Evolutionary conservation across 805 yeast species (phyloP), one percentile per base, ranked within the genome.

Genomic region (Barnettozyma californica): DNA sequence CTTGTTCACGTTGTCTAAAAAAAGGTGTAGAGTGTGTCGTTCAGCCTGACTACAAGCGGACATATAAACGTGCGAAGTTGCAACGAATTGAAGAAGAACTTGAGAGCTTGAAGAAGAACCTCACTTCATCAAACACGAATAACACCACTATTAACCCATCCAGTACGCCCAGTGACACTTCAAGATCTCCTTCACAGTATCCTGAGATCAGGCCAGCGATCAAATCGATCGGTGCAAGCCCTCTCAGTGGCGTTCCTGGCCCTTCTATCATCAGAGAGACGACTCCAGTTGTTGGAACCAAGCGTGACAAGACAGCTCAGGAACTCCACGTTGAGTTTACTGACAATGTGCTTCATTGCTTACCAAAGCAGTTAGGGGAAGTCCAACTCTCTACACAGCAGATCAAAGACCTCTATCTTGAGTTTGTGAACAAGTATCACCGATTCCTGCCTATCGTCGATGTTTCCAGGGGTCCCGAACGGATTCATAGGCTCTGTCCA

Each of bases 371-470:
- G 4, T 65, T 88, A 34, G 96, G 90, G 29, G 81, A 81, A 9
- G 75, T 91, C 4, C 69, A 80, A 3, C 68, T 92, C 45, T 65
- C 79, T 0, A 69, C 87, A 0, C 76, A 74, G 5, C 80, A 80
- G 43, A 89, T 92, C 42, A 70, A 70, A 42, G 74, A 73, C 10
- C 69, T 91, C 10, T 92, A 74, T 61, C 52, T 69, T 27, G 96
- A 88, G 62, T 92, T 81, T 62, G 84, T 82, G 4, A 68, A 71
- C n/a, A 73, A 79, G 51, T 92, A 94, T 61, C 97, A 92, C 64
- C 86, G 88, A 1, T 81, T 86, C 44, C 63, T 94, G 43, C 98
- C 98, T 0, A 86, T 92, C 1, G 94, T 92, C 2, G 96, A 92
- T 61, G 76, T 92, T 2, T 54, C 71, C 7, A 78, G 77, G 52